phyloP scores from a whole-genome alignment of 169 alveolate genomes.

The Babesia caballi region DNA sequence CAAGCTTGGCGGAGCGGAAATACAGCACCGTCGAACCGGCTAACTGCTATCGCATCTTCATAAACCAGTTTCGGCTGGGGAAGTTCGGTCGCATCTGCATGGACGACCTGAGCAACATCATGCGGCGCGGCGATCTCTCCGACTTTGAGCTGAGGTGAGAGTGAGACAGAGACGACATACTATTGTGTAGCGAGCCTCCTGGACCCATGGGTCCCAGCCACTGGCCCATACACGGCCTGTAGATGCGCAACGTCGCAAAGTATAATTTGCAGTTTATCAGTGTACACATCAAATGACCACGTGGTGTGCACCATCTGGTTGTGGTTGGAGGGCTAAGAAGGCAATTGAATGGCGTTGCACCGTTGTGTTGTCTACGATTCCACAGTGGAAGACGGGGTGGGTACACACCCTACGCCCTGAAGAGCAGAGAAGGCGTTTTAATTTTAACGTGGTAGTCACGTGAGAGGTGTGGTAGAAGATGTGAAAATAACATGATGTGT shows the following conservation, averaged over 20 bases:
- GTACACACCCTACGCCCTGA: background rate
- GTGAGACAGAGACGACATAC: background rate
- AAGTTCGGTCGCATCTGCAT: slow-evolving; percentile 50
- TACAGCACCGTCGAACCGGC: slow-evolving; percentile 49
- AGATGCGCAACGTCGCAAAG: background rate
- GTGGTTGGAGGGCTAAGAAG: no score
- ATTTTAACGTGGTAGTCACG: no score
- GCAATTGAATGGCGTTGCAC: background rate
- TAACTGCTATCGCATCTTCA: slow-evolving; percentile 52
- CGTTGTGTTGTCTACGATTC: background rate
- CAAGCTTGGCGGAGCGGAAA: slow-evolving; percentile 34
- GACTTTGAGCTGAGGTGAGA: slow-evolving; percentile 50
- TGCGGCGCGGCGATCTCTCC: slow-evolving; percentile 39
- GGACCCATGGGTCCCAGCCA: slow-evolving; percentile 33
- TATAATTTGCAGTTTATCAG: background rate
- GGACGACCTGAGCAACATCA: slow-evolving; percentile 55
- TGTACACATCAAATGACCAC: background rate
- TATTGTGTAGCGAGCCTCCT: slow-evolving; percentile 16
- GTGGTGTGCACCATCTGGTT: background rate
- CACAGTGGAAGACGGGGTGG: background rate
- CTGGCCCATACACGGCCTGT: slow-evolving; percentile 35
- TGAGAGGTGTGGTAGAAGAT: no score
- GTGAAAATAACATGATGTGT: no score
- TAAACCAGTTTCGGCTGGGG: slow-evolving; percentile 60
- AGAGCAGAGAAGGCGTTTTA: background rate